Conservation (phyloP, 2,329 filamentous ascomycete genomes). For the Ascochyta lentis region DNA sequence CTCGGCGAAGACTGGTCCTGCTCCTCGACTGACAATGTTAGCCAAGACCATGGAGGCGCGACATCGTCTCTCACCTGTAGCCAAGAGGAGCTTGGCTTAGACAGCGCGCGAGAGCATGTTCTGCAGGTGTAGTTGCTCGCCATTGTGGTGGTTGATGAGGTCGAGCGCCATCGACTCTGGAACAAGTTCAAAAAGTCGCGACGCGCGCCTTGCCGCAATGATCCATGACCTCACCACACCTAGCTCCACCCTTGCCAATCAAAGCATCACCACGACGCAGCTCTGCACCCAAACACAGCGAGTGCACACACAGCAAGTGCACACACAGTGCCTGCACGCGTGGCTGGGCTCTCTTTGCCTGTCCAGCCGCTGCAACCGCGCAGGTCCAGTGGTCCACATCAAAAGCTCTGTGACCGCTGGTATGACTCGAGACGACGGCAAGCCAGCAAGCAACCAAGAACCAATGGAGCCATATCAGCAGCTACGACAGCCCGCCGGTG, state of each 20-base stretch:
- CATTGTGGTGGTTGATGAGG: constrained; percentile 33
- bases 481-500: constrained; percentile 1
- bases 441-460: background rate
- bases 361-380: constrained; percentile 5
- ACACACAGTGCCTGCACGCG: background rate
- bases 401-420: background rate
- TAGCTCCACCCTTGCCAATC: constrained; percentile 19
- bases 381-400: background rate
- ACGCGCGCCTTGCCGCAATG: constrained; percentile 32
- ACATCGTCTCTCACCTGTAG: constrained; percentile 26
- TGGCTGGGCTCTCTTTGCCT: background rate
- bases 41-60: constrained; percentile 2
- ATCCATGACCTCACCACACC: constrained; percentile 44
- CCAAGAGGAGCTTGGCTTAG: constrained; percentile 20
- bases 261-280: constrained; percentile 14
- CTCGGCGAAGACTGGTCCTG: constrained; percentile 24
- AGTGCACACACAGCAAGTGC: too few species aligned
- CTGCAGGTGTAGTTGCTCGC: constrained; percentile 47
- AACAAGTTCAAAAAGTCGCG: constrained; percentile 33
- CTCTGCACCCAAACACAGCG: background rate
- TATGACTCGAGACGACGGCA: background rate
- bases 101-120: constrained; percentile 42
- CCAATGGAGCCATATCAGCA: constrained; percentile 3
- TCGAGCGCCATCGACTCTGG: background rate
- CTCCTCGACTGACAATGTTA: constrained; percentile 34